Evolutionary conservation across 225 moss, liverwort and hornwort genomes (phyloP).

Genomic region (Marchantia polymorpha): DNA sequence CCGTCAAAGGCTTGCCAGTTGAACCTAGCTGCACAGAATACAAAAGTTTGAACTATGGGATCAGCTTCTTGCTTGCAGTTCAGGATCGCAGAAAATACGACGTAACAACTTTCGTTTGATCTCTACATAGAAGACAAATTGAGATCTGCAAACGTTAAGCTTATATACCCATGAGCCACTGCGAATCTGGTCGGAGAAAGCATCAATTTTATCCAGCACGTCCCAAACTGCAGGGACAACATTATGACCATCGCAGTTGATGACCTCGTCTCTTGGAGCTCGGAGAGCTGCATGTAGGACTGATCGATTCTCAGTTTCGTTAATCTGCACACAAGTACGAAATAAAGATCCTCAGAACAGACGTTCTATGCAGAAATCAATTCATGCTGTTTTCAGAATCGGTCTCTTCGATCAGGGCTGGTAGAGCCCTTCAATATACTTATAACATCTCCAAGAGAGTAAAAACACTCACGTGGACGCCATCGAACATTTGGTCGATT

Average conservation of each 20-base stretch:
- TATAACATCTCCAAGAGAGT: background rate
- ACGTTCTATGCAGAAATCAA: too few species aligned
- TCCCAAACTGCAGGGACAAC: conserved; percentile 93
- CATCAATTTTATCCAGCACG: conserved; percentile 79
- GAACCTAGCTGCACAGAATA: conserved; percentile 59
- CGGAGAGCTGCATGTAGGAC: conserved; percentile 83
- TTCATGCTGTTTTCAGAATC: too few species aligned
- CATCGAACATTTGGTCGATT: conserved; percentile 83
- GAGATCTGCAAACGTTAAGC: background rate
- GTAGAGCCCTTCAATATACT: too few species aligned
- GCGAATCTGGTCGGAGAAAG: conserved; percentile 83
- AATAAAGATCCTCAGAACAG: background rate
- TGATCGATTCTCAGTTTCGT: conserved; percentile 78
- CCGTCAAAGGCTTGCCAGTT: conserved; percentile 74
- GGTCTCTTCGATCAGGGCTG: too few species aligned
- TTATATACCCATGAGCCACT: conserved; percentile 72
- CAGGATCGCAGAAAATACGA: background rate
- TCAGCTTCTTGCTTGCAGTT: background rate
- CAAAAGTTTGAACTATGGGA: background rate
- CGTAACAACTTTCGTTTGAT: background rate
- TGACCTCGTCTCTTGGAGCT: conserved; percentile 66
- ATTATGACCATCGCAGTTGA: conserved; percentile 76
- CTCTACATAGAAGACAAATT: background rate
- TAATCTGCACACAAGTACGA: conserved; percentile 50
- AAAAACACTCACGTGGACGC: conserved; percentile 65